phyloP scores from a whole-genome alignment of 2,329 filamentous ascomycete species.

The Leptographium wingfieldii region DNA sequence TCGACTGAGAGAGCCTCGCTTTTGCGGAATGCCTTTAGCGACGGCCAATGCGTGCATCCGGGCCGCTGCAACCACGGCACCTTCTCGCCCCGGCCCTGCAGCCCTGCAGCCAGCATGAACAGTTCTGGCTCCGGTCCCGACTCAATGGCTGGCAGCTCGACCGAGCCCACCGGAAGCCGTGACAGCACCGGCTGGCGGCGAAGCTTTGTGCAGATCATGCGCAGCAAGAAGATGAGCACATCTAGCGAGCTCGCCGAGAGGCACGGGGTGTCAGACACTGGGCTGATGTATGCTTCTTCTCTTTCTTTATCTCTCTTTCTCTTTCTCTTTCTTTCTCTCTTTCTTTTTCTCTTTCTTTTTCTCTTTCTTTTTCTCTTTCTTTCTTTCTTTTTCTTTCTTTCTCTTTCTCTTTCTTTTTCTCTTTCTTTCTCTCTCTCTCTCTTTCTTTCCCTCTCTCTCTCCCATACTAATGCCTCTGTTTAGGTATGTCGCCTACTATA shows the following conservation, averaged over 20 bases:
- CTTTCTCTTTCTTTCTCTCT: too few relatives aligned
- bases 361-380: background rate
- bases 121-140: slow-evolving; percentile 21
- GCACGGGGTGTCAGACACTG: slow-evolving; percentile 61
- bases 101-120: slow-evolving; percentile 26
- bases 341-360: too few relatives aligned
- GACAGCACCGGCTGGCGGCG: slow-evolving; percentile 32
- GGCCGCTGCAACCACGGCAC: slow-evolving; percentile 59
- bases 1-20: slow-evolving; percentile 40
- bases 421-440: background rate
- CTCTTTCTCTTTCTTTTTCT: background rate
- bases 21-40: slow-evolving; percentile 23
- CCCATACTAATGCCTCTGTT: background rate
- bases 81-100: slow-evolving; percentile 55
- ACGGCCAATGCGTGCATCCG: slow-evolving; percentile 27
- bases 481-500: slow-evolving; percentile 85
- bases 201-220: slow-evolving; percentile 23
- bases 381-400: background rate
- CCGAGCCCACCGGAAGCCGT: slow-evolving; percentile 22
- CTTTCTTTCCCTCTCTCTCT: background rate
- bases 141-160: slow-evolving; percentile 6
- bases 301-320: background rate
- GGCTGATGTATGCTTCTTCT: slow-evolving; percentile 49
- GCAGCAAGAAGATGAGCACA: slow-evolving; percentile 53
- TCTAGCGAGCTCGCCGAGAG: slow-evolving; percentile 59